These are phyloP conservation scores for Blastocystis hominis DNA, from an alignment of 352 stramenopile species.

Conservation along the genomic window DNA sequence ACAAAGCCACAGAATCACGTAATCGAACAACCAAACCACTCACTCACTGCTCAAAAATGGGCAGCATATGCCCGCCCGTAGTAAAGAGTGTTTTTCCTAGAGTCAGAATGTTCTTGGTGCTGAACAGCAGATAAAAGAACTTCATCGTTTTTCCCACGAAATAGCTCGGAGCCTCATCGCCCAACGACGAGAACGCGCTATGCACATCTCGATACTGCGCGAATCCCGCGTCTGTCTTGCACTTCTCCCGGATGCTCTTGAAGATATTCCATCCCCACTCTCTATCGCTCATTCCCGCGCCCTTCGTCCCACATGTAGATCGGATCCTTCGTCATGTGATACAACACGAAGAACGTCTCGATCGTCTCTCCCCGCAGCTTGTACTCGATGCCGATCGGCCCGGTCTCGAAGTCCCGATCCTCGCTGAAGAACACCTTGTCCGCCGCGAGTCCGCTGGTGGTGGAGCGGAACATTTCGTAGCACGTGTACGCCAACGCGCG, in stretches of 20 bases:
- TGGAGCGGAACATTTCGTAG: slow-evolving; percentile 70
- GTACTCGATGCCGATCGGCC: slow-evolving; percentile 63
- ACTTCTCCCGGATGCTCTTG: slow-evolving; percentile 65
- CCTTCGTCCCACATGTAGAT: slow-evolving; percentile 66
- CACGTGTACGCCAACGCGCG: slow-evolving; percentile 63
- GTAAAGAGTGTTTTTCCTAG: slow-evolving; percentile 75
- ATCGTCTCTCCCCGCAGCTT: slow-evolving; percentile 72
- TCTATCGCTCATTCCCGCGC: background rate
- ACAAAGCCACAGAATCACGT: background rate
- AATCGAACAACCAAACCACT: background rate
- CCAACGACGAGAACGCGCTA: slow-evolving; percentile 5
- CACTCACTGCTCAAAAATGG: slow-evolving; percentile 60
- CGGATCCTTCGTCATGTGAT: slow-evolving; percentile 71
- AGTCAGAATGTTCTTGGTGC: slow-evolving; percentile 67
- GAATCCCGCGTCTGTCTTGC: slow-evolving; percentile 66
- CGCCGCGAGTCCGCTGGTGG: slow-evolving; percentile 67
- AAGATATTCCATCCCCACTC: slow-evolving; percentile 73
- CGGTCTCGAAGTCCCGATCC: slow-evolving; percentile 61
- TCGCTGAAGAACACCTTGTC: slow-evolving; percentile 69
- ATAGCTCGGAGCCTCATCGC: slow-evolving; percentile 74
- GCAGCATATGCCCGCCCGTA: slow-evolving; percentile 73
- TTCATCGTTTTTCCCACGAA: slow-evolving; percentile 83
- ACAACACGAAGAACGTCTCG: slow-evolving; percentile 76
- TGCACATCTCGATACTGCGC: slow-evolving; percentile 67
- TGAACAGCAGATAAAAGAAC: slow-evolving; percentile 79